phyloP scores from a whole-genome alignment of 2,329 filamentous ascomycete genomes.

The Paecilomyces dactylethromorphus region DNA sequence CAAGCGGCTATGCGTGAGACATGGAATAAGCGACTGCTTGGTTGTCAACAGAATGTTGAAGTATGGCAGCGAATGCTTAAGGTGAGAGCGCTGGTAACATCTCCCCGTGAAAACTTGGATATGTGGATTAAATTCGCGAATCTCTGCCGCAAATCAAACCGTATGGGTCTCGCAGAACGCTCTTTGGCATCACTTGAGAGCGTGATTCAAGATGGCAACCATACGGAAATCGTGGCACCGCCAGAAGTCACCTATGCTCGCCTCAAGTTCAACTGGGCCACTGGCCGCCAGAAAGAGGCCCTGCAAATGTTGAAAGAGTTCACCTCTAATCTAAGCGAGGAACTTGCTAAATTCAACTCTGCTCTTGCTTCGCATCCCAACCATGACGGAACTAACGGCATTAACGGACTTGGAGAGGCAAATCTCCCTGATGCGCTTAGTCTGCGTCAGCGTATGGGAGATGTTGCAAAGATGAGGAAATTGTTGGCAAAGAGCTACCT shows the following conservation, averaged over 20 bases:
- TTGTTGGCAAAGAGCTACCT: conserved; percentile 93
- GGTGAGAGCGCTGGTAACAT: conserved; percentile 84
- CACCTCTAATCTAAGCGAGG: conserved; percentile 53
- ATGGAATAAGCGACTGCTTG: conserved; percentile 91
- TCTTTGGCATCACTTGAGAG: conserved; percentile 86
- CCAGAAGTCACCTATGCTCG: conserved; percentile 93
- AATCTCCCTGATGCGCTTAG: conserved; percentile 31
- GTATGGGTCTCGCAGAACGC: conserved; percentile 91
- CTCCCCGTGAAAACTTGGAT: conserved; percentile 86
- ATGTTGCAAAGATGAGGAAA: conserved; percentile 53
- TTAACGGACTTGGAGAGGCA: conserved; percentile 42
- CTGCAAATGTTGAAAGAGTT: conserved; percentile 58
- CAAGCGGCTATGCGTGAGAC: conserved; percentile 86
- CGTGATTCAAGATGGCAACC: conserved; percentile 46
- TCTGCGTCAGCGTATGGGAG: conserved; percentile 36
- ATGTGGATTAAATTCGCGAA: conserved; percentile 99
- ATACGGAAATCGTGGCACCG: conserved; percentile 35
- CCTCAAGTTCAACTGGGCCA: conserved; percentile 94
- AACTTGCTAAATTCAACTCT: conserved; percentile 45
- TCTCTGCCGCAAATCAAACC: conserved; percentile 90
- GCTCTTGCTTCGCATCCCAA: conserved; percentile 30
- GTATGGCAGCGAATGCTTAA: conserved; percentile 99
- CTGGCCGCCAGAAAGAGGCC: conserved; percentile 59
- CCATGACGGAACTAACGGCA: conserved; percentile 38
- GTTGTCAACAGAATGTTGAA: conserved; percentile 94